Conservation (phyloP, 2,329 filamentous ascomycete species). For the Sarocladiaceae sp. region DNA sequence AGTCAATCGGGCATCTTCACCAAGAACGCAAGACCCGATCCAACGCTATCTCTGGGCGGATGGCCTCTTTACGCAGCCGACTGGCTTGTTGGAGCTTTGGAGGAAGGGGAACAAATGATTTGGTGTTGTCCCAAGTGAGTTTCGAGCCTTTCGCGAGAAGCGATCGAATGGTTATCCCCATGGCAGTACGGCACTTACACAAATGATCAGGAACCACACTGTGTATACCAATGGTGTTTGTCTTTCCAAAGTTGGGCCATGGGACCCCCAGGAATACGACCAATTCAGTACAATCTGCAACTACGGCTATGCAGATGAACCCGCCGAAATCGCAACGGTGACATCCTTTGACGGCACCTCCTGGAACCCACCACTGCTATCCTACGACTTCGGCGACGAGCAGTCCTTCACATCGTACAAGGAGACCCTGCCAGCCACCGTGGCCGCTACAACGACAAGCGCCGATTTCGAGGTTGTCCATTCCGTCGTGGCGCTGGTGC, state of each 20-base stretch:
- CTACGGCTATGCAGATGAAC: not conserved
- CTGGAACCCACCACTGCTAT: not conserved
- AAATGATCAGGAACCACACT: not conserved
- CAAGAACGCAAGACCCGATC: not conserved
- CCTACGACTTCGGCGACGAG: not conserved
- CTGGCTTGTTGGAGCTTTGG: conserved; percentile 9
- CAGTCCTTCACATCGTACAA: not conserved
- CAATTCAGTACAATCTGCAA: conserved; percentile 7
- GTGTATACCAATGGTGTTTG: not conserved
- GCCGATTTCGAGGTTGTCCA: not conserved
- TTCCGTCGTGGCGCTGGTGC: not conserved
- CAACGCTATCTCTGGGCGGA: not conserved
- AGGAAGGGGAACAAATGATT: conserved; percentile 17
- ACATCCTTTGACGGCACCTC: not conserved
- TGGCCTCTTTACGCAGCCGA: not conserved
- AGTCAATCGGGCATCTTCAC: not conserved
- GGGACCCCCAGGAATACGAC: not conserved
- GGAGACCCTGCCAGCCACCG: not conserved
- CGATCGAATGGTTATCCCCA: too few species aligned
- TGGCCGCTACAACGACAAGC: not conserved
- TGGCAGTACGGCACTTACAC: not conserved
- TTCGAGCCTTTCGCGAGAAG: too few species aligned
- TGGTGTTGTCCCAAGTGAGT: conserved; percentile 20
- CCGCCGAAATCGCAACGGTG: not conserved
- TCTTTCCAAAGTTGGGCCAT: not conserved